Evolutionary conservation across 2,329 filamentous ascomycete species (phyloP).

Genomic region (Ophiocordyceps camponoti-leonardi): DNA sequence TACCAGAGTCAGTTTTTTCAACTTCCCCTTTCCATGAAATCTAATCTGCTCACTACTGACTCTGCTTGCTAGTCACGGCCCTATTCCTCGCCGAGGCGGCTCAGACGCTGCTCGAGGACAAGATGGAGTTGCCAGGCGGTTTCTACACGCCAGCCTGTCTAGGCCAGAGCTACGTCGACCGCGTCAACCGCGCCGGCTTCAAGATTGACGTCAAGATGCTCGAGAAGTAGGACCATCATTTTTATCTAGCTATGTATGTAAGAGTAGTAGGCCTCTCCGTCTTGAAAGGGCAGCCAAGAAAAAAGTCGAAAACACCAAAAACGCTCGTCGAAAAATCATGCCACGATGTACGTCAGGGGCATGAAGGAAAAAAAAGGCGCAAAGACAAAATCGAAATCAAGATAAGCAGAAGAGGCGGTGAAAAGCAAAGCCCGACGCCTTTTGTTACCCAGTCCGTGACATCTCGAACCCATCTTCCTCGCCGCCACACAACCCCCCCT

Average conservation of each 20-base stretch:
- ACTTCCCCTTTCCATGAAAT: background rate
- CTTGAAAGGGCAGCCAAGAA: background rate
- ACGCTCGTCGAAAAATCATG: too few species aligned
- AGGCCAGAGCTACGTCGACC: slow-evolving; percentile 48
- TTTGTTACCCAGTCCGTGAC: too few species aligned
- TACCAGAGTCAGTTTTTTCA: slow-evolving; percentile 39
- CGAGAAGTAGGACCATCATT: background rate
- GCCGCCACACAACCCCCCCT: too few species aligned
- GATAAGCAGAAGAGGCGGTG: background rate
- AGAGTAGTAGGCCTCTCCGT: background rate
- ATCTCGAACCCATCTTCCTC: too few species aligned
- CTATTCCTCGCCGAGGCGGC: slow-evolving; percentile 47
- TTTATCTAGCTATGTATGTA: background rate
- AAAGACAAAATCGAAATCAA: background rate
- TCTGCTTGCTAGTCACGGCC: slow-evolving; percentile 37
- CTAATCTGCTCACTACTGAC: background rate
- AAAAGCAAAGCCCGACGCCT: too few species aligned
- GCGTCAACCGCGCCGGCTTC: slow-evolving; percentile 42
- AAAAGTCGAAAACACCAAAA: background rate
- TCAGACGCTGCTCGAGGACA: slow-evolving; percentile 45
- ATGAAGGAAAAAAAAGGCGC: too few species aligned
- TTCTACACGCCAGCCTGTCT: slow-evolving; percentile 57
- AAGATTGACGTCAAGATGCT: slow-evolving; percentile 35
- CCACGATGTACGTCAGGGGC: too few species aligned
- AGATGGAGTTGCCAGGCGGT: slow-evolving; percentile 43